Evolutionary conservation across 2,329 filamentous ascomycete species (phyloP).

Genomic region (Tolypocladium capitatum): DNA sequence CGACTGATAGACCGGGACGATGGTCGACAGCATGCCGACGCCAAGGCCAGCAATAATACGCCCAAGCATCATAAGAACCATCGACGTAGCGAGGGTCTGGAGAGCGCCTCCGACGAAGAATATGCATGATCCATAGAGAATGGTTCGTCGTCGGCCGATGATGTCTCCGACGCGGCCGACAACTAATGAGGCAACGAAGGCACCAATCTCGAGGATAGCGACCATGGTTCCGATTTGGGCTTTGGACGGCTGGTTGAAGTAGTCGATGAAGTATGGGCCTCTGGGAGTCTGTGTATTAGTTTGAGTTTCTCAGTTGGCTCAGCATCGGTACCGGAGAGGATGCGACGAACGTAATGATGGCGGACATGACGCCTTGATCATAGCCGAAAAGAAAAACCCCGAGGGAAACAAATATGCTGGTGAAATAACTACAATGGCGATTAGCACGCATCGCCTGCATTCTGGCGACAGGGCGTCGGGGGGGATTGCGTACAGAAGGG

Average conservation of each 20-base stretch:
- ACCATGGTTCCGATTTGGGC: slow-evolving; percentile 95
- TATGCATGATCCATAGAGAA: slow-evolving; percentile 83
- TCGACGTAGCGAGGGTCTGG: slow-evolving; percentile 68
- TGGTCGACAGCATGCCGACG: slow-evolving; percentile 79
- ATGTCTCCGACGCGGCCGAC: slow-evolving; percentile 86
- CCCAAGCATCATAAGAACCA: slow-evolving; percentile 80
- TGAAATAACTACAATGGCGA: slow-evolving; percentile 60
- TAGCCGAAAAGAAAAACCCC: slow-evolving; percentile 84
- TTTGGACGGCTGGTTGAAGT: slow-evolving; percentile 78
- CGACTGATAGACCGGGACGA: slow-evolving; percentile 86
- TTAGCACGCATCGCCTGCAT: slow-evolving; percentile 5
- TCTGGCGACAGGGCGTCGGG: neutral
- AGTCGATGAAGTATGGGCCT: slow-evolving; percentile 76
- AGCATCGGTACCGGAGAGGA: neutral
- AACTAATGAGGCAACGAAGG: slow-evolving; percentile 74
- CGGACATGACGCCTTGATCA: slow-evolving; percentile 82
- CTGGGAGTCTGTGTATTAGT: slow-evolving; percentile 32
- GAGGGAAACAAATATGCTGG: slow-evolving; percentile 77
- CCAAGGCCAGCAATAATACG: slow-evolving; percentile 75
- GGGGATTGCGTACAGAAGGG: slow-evolving; percentile 55
- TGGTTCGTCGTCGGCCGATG: slow-evolving; percentile 78
- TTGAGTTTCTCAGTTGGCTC: neutral
- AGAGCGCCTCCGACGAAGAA: slow-evolving; percentile 76
- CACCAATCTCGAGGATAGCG: slow-evolving; percentile 87
- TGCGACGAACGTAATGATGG: slow-evolving; percentile 44